Evolutionary conservation across 1,139 yeast genomes (phyloP).

Genomic region (Nakaseomyces kungkrabaensis): DNA sequence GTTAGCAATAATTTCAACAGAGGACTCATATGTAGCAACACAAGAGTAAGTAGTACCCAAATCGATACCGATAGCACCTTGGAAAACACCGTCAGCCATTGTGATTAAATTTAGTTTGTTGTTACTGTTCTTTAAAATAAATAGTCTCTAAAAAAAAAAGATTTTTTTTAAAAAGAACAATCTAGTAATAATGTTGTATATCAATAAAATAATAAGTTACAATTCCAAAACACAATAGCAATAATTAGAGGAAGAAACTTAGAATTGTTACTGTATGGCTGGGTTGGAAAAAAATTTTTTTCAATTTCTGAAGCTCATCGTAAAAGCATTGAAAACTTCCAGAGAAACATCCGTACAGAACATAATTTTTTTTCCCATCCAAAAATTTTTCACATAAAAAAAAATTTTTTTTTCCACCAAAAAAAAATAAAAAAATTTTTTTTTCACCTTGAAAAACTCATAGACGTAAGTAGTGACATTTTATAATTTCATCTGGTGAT

Average conservation of each 20-base stretch:
- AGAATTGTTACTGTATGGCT: too few species aligned
- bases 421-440: background rate
- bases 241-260: constrained; percentile 11
- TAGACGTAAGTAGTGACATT: too few species aligned
- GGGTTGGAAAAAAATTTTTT: constrained; percentile 2
- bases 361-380: background rate
- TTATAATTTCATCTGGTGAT: too few species aligned
- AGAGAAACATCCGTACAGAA: background rate
- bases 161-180: background rate
- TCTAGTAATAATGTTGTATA: background rate
- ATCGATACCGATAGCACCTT: constrained; percentile 98
- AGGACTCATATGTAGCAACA: constrained; percentile 85
- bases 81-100: constrained; percentile 94
- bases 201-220: background rate
- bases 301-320: background rate
- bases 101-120: constrained; percentile 25
- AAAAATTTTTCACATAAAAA: background rate
- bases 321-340: background rate
- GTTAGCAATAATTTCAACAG: constrained; percentile 90
- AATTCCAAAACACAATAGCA: background rate
- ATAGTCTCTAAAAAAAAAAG: background rate
- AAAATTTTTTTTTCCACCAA: background rate
- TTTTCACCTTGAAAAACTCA: too few species aligned
- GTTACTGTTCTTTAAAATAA: background rate
- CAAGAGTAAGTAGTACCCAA: constrained; percentile 95